Percentiles rank a stretch among this genome's conserved stretches.
Evolutionary conservation across 495 filamentous ascomycete species (phyloP).

Genomic region (Trichoderma gamsii): DNA sequence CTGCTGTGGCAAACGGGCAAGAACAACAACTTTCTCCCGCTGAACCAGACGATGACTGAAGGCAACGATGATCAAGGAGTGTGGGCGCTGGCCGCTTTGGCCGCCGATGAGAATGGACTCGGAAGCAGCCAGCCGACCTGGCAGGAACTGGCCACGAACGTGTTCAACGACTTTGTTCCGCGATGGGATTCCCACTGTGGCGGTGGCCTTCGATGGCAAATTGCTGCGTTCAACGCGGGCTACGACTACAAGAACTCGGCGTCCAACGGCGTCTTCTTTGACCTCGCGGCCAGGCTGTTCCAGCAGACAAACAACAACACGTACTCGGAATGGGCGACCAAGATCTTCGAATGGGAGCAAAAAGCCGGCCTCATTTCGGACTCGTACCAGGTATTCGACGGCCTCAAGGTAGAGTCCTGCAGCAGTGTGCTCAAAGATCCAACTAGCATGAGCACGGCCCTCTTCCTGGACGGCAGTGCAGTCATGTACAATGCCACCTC

Average conservation of each 20-base stretch:
- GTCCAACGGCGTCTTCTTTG: constrained; percentile 73
- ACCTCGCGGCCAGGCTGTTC: constrained; percentile 67
- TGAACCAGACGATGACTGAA: constrained; percentile 67
- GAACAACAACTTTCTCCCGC: constrained; percentile 66
- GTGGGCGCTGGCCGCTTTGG: constrained; percentile 77
- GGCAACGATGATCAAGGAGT: constrained; percentile 87
- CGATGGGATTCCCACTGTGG: constrained; percentile 69
- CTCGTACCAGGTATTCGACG: constrained; percentile 62
- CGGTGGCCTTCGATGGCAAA: constrained; percentile 82
- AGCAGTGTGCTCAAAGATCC: constrained; percentile 54
- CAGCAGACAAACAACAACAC: constrained; percentile 70
- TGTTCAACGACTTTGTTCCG: constrained; percentile 61
- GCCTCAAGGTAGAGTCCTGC: constrained; percentile 43
- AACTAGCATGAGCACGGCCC: constrained; percentile 71
- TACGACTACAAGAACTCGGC: constrained; percentile 78
- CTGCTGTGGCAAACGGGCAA: constrained; percentile 65
- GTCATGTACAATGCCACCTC: constrained; percentile 69
- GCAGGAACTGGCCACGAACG: constrained; percentile 71
- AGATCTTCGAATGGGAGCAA: constrained; percentile 63
- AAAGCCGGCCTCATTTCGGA: constrained; percentile 54
- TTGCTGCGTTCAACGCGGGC: constrained; percentile 72
- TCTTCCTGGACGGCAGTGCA: constrained; percentile 65
- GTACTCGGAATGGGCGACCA: constrained; percentile 68
- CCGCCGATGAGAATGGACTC: constrained; percentile 71
- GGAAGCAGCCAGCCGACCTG: constrained; percentile 65